Conservation (phyloP, 495 filamentous ascomycete species). For the Astrocystis sublimbata region DNA sequence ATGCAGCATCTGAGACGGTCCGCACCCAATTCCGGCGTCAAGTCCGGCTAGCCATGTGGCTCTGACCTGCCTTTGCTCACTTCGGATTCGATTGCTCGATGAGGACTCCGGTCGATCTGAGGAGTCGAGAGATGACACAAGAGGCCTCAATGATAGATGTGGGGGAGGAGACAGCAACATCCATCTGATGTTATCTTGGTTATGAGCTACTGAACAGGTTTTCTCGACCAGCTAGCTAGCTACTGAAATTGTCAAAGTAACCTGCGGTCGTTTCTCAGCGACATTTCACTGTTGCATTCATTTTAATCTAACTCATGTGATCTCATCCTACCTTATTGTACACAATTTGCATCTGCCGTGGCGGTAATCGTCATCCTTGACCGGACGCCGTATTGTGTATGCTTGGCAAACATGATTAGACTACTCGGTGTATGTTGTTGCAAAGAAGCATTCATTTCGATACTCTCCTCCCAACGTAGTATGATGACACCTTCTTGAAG, state of each 20-base stretch:
- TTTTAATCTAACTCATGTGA: too few species aligned
- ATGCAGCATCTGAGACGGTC: slow-evolving; percentile 13
- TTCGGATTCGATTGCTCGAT: slow-evolving; percentile 16
- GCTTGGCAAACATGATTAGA: slow-evolving; percentile 1
- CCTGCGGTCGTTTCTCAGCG: background rate
- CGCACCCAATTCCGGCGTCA: slow-evolving; percentile 10
- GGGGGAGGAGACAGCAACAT: background rate
- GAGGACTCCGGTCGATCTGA: slow-evolving; percentile 10
- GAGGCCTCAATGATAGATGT: slow-evolving; percentile 7
- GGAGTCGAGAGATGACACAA: background rate
- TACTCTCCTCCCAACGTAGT: background rate
- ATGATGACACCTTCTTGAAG: slow-evolving; percentile 11
- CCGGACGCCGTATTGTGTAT: background rate
- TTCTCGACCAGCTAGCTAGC: too few species aligned
- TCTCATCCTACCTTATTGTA: background rate
- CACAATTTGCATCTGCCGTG: background rate
- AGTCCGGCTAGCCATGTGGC: slow-evolving; percentile 18
- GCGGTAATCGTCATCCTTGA: background rate
- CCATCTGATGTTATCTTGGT: slow-evolving; percentile 10
- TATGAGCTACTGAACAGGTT: background rate
- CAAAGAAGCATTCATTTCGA: background rate
- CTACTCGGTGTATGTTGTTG: background rate
- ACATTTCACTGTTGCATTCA: background rate
- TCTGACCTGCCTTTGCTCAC: background rate
- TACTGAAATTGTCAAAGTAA: background rate